A percentile compares a stretch with the other conserved stretches of the same genome.
phyloP scores from a whole-genome alignment of 768 basidiomycete genomes.

The Rhizopogon vulgaris region DNA sequence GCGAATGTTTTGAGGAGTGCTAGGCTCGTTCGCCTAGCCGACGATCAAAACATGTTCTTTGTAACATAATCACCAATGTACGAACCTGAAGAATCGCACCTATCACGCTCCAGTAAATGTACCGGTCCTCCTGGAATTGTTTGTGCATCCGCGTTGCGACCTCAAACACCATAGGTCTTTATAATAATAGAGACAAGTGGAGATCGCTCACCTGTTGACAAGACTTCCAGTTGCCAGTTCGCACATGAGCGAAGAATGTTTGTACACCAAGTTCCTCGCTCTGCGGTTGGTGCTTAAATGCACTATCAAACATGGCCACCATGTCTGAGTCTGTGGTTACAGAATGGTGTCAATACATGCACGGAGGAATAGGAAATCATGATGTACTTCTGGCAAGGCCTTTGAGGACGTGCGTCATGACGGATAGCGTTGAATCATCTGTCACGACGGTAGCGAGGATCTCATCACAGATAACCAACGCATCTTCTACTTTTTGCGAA shows the following conservation, averaged over 20 bases:
- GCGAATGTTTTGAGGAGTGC: constrained; percentile 57
- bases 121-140: constrained; percentile 76
- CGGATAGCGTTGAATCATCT: constrained; percentile 66
- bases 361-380: background rate
- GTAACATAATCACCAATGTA: background rate
- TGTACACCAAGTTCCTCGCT: constrained; percentile 84
- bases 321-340: constrained; percentile 58
- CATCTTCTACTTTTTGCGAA: constrained; percentile 81
- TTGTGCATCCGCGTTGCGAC: constrained; percentile 78
- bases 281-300: constrained; percentile 70
- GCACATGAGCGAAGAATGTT: constrained; percentile 80
- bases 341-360: background rate
- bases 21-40: constrained; percentile 61
- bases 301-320: constrained; percentile 81
- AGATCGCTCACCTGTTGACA: constrained; percentile 63
- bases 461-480: constrained; percentile 72
- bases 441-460: constrained; percentile 68
- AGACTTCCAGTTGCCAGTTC: constrained; percentile 77
- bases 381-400: constrained; percentile 63
- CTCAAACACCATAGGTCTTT: constrained; percentile 29
- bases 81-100: constrained; percentile 72
- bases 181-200: background rate
- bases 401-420: constrained; percentile 80
- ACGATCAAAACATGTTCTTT: background rate
- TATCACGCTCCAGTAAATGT: constrained; percentile 79